phyloP scores from a whole-genome alignment of 257 asterid genomes.

The Euphrasia confusa region DNA sequence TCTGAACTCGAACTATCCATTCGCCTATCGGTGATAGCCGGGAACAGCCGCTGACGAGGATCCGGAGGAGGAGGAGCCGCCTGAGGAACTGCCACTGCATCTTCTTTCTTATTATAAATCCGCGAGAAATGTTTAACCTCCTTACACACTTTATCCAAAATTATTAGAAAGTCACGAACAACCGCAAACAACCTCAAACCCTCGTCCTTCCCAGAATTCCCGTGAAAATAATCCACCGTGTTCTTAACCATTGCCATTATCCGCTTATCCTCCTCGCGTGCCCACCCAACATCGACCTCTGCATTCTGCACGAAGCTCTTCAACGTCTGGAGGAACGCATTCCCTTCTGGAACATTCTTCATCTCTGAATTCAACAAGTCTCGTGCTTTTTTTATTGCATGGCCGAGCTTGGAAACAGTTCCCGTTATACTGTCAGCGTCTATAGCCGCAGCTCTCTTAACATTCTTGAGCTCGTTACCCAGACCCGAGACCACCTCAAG shows the following conservation, averaged over 20 bases:
- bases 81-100: conserved; percentile 18
- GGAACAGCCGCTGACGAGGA: conserved; percentile 42
- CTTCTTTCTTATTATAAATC: conserved; percentile 37
- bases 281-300: conserved; percentile 56
- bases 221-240: conserved; percentile 84
- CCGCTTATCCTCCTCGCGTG: conserved; percentile 78
- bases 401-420: conserved; percentile 51
- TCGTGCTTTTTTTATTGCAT: conserved; percentile 45
- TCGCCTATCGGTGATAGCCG: conserved; percentile 66
- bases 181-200: conserved; percentile 69
- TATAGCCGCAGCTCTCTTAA: conserved; percentile 60
- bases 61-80: conserved; percentile 15
- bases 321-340: conserved; percentile 55
- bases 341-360: conserved; percentile 43
- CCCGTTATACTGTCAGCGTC: conserved; percentile 63
- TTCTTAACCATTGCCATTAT: conserved; percentile 76
- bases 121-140: conserved; percentile 52
- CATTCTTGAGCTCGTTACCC: conserved; percentile 66
- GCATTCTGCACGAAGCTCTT: conserved; percentile 59
- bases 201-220: conserved; percentile 77
- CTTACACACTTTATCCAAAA: conserved; percentile 70
- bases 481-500: conserved; percentile 64
- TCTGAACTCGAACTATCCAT: conserved; percentile 61
- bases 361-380: conserved; percentile 54
- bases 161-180: conserved; percentile 70